Base-by-base conservation (phyloP, 2,329 filamentous ascomycete species). In the Microcyclospora pomicola region DNA sequence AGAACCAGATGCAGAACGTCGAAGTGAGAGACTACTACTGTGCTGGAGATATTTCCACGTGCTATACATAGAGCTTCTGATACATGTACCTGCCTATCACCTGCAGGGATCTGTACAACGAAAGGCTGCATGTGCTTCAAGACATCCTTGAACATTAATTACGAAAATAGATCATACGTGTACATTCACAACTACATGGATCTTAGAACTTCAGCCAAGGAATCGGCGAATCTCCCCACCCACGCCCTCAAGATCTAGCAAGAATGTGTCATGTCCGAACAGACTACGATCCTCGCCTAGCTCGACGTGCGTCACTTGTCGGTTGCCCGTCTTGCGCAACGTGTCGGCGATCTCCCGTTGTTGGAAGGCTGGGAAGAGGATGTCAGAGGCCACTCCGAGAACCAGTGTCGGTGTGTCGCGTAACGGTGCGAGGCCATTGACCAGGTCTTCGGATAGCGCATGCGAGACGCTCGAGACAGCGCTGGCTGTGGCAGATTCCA, bases 311-410 rank as follows among this genome's bases (percentile, higher is more conserved):
- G 77, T 80, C 1, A 98, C 87, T 27, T 73, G 75, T 43, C 74
- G 69, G 54, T 94, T 96, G 1, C 91, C 91, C 0, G 73, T 73
- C 27, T 73, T 71, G 42, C 77, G 74, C 46, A 98, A 66, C 2
- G 88, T 81, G 53, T 88, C 79, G 3, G 87, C 88, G 44, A 98
- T 79, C 61, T 98, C 91, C 37, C 83, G 75, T 65, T 98, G 91
- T 65, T 98, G 91, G 88, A 91, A 98, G 0, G 91, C 86, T 0
- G 91, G 91, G 63, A 98, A 98, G 28, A 98, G 65, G 35, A 95
- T 96, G 56, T 98, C 91, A 51, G 85, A 95, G 0, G 85, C 84
- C 3, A 96, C 91, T 27, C 91, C 91, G 66, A 98, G 79, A 9
- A 98, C 83, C 15, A 98, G 69, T 1, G 84, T 80, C 0, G 85